phyloP scores from a whole-genome alignment of 768 basidiomycete genomes.

The Suillus lakei region DNA sequence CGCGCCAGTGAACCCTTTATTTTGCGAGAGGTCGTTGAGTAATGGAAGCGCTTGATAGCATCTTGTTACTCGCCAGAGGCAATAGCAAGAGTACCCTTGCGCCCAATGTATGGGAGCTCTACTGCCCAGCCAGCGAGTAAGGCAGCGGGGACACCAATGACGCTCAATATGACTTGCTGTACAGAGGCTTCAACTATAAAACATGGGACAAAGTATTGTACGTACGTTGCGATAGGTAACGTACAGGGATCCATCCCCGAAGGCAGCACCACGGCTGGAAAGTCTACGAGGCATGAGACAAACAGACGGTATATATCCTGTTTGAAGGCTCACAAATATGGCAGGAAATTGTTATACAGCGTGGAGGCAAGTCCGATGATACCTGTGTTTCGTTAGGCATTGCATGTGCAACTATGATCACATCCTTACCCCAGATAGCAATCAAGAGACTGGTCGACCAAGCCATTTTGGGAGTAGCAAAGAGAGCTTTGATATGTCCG shows the following conservation, averaged over 20 bases:
- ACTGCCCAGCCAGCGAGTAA: conserved; percentile 75
- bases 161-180: conserved; percentile 72
- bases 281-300: conserved; percentile 45
- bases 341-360: conserved; percentile 60
- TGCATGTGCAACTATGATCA: conserved; percentile 15
- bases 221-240: conserved; percentile 75
- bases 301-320: neutral
- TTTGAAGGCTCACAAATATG: conserved; percentile 48
- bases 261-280: conserved; percentile 63
- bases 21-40: conserved; percentile 51
- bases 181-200: neutral
- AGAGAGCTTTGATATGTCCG: conserved; percentile 61
- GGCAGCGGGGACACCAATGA: conserved; percentile 72
- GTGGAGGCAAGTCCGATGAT: conserved; percentile 78
- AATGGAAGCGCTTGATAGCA: conserved; percentile 30
- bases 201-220: neutral
- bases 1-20: conserved; percentile 69
- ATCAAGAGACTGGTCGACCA: conserved; percentile 69
- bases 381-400: conserved; percentile 41
- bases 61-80: conserved; percentile 57
- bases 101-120: conserved; percentile 64
- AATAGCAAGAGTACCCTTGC: conserved; percentile 67
- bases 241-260: conserved; percentile 72
- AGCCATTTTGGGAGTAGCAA: conserved; percentile 65
- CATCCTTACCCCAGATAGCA: conserved; percentile 44